Conservation (phyloP, 352 stramenopile genomes). For the Globisporangium abappressorium region DNA sequence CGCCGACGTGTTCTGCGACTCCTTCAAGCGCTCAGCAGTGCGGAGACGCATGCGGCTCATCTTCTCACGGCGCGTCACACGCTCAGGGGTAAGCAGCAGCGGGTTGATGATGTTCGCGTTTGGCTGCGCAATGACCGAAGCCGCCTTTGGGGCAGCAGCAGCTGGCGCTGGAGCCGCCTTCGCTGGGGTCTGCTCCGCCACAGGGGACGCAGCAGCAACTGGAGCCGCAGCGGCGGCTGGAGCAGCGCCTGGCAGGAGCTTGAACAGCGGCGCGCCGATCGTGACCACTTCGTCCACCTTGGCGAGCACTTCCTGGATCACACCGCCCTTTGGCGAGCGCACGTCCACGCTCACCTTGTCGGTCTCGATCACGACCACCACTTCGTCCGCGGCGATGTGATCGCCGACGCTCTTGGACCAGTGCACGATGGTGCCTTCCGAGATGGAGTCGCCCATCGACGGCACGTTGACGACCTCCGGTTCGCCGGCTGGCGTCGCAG, state of each 20-base stretch:
- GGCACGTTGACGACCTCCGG: constrained; percentile 68
- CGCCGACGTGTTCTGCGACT: constrained; percentile 97
- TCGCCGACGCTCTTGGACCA: constrained; percentile 92
- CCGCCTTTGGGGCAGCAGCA: constrained; percentile 22
- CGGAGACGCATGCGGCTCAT: constrained; percentile 98
- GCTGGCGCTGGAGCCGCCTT: constrained; percentile 16
- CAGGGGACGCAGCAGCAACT: constrained; percentile 10
- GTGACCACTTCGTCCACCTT: constrained; percentile 95
- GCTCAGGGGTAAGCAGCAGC: constrained; percentile 46
- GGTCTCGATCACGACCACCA: constrained; percentile 96
- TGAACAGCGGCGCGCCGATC: constrained; percentile 91
- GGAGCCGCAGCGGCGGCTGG: constrained; percentile 22
- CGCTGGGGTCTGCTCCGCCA: background rate
- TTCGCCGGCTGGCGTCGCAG: constrained; percentile 18
- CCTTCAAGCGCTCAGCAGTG: constrained; percentile 96
- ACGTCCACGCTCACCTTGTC: constrained; percentile 94
- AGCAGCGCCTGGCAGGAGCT: constrained; percentile 76
- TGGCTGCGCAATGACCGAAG: constrained; percentile 16
- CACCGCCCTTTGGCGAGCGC: constrained; percentile 82
- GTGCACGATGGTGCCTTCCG: constrained; percentile 96
- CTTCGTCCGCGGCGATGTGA: constrained; percentile 91
- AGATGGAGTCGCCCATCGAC: constrained; percentile 96
- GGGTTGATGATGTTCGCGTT: constrained; percentile 24
- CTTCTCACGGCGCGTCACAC: constrained; percentile 89
- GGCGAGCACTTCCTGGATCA: constrained; percentile 89